Evolutionary conservation across 1,139 yeast genomes (phyloP).

Genomic region (Sugiyamaella xylanicola): DNA sequence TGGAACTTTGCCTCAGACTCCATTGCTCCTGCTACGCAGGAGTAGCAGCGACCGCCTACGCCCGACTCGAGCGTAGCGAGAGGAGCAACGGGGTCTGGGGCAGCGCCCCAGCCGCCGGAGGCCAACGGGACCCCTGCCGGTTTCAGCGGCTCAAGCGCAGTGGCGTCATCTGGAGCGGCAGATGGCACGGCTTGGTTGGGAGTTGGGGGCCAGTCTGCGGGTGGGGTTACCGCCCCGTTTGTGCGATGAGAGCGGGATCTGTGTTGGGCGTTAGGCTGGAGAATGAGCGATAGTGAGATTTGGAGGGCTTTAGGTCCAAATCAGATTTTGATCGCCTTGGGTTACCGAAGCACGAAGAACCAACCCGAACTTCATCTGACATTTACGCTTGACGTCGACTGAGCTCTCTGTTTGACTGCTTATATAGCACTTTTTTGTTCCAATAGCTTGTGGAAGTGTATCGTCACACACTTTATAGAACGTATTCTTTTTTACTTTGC

Average conservation of each 20-base stretch:
- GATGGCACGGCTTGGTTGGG: no score
- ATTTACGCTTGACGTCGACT: not conserved
- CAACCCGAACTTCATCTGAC: not conserved
- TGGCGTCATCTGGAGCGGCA: no score
- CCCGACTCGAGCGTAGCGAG: not conserved
- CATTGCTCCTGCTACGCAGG: not conserved
- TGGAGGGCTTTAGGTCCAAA: not conserved
- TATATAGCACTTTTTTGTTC: not conserved
- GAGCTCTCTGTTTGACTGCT: not conserved
- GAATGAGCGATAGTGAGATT: not conserved
- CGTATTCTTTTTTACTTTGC: not conserved
- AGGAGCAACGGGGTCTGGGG: not conserved
- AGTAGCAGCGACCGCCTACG: not conserved
- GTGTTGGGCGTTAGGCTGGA: no score
- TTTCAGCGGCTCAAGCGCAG: no score
- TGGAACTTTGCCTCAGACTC: not conserved
- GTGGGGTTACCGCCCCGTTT: not conserved
- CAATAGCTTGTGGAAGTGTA: not conserved
- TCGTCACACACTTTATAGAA: not conserved
- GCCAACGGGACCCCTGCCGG: not conserved
- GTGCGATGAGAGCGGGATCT: not conserved
- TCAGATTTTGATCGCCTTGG: not conserved
- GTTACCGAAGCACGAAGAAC: not conserved
- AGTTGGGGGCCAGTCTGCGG: not conserved
- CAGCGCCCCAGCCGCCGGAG: conserved; percentile 3